These are phyloP conservation scores for Agaricus subrufescens DNA, from an alignment of 768 basidiomycete species.

Conservation along the genomic window DNA sequence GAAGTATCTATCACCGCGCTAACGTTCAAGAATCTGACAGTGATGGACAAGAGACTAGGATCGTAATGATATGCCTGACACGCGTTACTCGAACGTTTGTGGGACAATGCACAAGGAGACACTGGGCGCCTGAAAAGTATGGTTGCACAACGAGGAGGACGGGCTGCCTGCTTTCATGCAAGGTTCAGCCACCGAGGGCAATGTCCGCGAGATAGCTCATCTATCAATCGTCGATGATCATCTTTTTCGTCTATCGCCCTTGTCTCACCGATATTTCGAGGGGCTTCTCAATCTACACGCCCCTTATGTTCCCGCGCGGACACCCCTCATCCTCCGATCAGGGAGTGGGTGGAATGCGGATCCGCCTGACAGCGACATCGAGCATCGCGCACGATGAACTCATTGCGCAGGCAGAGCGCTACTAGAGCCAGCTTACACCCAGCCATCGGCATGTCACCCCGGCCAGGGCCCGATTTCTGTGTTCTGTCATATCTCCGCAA, in stretches of 20 bases:
- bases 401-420: background rate
- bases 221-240: background rate
- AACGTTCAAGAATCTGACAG: too few species aligned
- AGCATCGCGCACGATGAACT: slow-evolving; percentile 8
- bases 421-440: background rate
- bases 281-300: slow-evolving; percentile 15
- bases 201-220: background rate
- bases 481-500: slow-evolving; percentile 1
- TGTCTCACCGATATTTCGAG: slow-evolving; percentile 17
- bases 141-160: too few species aligned
- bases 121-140: too few species aligned
- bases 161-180: too few species aligned
- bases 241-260: background rate
- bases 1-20: too few species aligned
- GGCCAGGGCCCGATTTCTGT: background rate
- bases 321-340: slow-evolving; percentile 26
- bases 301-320: slow-evolving; percentile 17
- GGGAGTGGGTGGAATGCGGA: slow-evolving; percentile 24
- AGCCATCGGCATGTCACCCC: background rate
- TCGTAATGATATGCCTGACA: too few species aligned
- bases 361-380: slow-evolving; percentile 5
- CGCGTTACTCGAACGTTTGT: too few species aligned
- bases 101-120: too few species aligned
- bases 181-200: too few species aligned
- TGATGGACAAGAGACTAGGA: too few species aligned